Evolutionary conservation across 106 monocot species (phyloP), one percentile per base, ranked within the genome.

Genomic region (Dendrobium chrysotoxum): DNA sequence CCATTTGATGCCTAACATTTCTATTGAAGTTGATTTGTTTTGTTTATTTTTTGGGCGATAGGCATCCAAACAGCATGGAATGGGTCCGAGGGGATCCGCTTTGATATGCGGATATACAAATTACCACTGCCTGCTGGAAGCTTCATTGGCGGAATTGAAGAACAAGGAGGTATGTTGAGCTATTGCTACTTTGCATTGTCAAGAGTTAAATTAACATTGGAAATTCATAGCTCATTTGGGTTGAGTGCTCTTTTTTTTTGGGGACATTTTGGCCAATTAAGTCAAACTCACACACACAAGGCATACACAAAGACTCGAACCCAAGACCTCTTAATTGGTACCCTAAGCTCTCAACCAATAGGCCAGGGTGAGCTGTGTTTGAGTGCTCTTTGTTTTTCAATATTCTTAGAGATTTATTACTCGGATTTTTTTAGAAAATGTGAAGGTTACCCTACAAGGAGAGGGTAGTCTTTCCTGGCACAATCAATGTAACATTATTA

Each of bases 81-180:
- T 97, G 96, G 96, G 93, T 28, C 90, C 92, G 4, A 92, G 92
- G 80, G 94, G 96, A 26, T 97, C 96, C 10, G 89, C 94, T 31
- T 84, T 97, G 79, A 82, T 94, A 13, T 97, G 96, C 72, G 96
- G 96, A 4, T 92, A 97, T 53, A 94, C 96, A 13, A 89, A 77
- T 83, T 94, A 96, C 76, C 96, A 96, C 68, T 68, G n/a, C 67
- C 26, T 75, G 76, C 79, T 96, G 39, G 96, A 96, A 86, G 72
- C 67, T 41, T 80, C 87, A 1, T 75, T 96, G 79, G 93, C 93
- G 13, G 89, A 90, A 15, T 87, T 96, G 89, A 96, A 96, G 88
- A 94, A 85, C 67, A 96, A 96, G 80, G 96, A 92, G 93, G 96
- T 96, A 85, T 28, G 21, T 12, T 39, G 10, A 25, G 5, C 31